Conservation (phyloP, 306 rosid species). For the Glycine soja region DNA sequence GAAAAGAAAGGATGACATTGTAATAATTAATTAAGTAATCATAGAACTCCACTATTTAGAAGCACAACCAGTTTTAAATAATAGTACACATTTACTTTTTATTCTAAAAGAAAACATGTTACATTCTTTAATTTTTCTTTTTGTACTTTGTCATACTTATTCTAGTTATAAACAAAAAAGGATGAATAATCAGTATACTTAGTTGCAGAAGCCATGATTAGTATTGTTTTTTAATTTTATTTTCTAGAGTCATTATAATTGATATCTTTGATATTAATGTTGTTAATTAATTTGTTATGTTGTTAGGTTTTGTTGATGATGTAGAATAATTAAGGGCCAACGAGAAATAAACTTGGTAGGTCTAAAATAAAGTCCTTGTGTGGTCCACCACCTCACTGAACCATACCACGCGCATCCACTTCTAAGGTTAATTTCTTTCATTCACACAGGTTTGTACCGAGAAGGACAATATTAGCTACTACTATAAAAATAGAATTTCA, state of each 20-base stretch:
- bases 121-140: background rate
- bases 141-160: background rate
- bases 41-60: background rate
- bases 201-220: background rate
- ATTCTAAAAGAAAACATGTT: background rate
- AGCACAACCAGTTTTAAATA: background rate
- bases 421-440: background rate
- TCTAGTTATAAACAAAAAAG: background rate
- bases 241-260: background rate
- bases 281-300: background rate
- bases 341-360: background rate
- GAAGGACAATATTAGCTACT: background rate
- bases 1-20: background rate
- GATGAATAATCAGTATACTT: background rate
- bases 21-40: background rate
- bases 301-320: conserved; percentile 22
- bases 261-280: background rate
- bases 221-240: background rate
- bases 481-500: background rate
- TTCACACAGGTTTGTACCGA: background rate
- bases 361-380: background rate
- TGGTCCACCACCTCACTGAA: background rate
- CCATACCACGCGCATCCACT: conserved; percentile 18
- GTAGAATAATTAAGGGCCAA: conserved; percentile 16
- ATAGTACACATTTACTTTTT: background rate